Evolutionary conservation across 2,329 filamentous ascomycete species (phyloP), one percentile per base, ranked within the genome.

Genomic region (Paracoccidioides lutzii): DNA sequence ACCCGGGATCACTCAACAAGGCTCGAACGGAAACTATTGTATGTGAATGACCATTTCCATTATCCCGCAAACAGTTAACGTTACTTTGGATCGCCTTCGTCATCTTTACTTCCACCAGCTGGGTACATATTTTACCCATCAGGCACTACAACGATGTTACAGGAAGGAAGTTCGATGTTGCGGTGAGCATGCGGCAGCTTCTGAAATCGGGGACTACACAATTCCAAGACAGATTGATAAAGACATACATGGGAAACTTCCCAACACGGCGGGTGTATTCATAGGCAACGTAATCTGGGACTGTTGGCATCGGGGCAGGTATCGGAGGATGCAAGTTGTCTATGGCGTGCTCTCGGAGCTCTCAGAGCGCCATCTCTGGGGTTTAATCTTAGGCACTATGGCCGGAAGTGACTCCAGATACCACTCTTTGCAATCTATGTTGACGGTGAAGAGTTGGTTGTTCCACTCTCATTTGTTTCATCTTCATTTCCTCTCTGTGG

Each of bases 231-330:
- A 48, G 28, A n/a, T 41, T 5, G 53, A 55, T 48, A 38, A 41
- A 48, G 43, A 52, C 14, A 52, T 38, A 41, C 22, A 41, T 41
- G 49, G 22, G 30, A 35, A 52, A 9, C 35, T 52, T 3, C 35
- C 49, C 3, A 40, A 28, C 38, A 52, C 49, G 3, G 49, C 10
- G 49, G 35, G 15, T 8, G 5, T 52, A 52, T 52, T 55, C 33
- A 55, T 55, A n/a, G n/a, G 35, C 42, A 35, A 55, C 4, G 44
- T 50, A 32, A 55, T 55, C 33, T 28, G 7, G 53, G 10, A 50
- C 52, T 54, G 32, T 46, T 54, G 52, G 41, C 5, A 43, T 45
- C 41, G 15, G 41, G 41, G 28, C 32, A 15, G 33, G 52, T 54
- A 46, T 38, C 32, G 28, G 52, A 46, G 32, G 12, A 54, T 54